Percentiles rank a stretch among this genome's conserved stretches.
Conservation (phyloP, 108 stramenopile species). For the Aurantiochytrium sp. region DNA sequence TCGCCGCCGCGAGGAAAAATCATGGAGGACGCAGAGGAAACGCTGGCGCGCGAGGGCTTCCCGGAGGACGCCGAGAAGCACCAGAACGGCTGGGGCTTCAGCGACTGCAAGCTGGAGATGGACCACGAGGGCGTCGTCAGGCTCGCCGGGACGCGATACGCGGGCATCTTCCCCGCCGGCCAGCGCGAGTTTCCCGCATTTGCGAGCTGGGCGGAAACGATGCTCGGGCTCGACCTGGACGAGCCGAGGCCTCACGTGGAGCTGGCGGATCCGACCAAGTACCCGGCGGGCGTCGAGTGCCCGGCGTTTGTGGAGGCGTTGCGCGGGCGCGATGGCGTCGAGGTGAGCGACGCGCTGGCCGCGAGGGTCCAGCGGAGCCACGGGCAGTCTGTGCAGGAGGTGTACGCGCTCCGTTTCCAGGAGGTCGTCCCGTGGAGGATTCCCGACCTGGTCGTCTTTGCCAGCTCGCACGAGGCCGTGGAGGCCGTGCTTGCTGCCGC, state of each 20-base stretch:
- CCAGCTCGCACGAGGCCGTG: constrained; percentile 45
- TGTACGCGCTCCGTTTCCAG: background rate
- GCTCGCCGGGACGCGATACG: background rate
- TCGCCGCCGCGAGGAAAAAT: no score
- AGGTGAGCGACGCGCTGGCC: background rate
- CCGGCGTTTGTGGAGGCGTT: background rate
- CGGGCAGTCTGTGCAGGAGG: background rate
- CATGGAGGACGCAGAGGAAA: no score
- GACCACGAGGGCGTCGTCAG: background rate
- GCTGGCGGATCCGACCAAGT: background rate
- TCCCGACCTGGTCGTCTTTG: background rate
- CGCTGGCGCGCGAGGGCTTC: no score
- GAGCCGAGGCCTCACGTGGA: background rate
- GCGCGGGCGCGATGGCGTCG: background rate
- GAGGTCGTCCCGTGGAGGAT: background rate
- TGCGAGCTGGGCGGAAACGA: background rate
- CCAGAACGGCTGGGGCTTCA: background rate
- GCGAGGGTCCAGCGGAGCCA: background rate
- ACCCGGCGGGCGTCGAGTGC: background rate
- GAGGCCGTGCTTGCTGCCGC: constrained; percentile 59
- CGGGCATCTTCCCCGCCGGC: background rate
- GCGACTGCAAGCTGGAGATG: background rate
- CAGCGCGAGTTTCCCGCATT: constrained; percentile 1
- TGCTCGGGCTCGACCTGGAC: constrained; percentile 6
- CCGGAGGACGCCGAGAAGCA: no score